Conservation (phyloP, 176 grass and related monocot species). For the Aegilops umbellulata region DNA sequence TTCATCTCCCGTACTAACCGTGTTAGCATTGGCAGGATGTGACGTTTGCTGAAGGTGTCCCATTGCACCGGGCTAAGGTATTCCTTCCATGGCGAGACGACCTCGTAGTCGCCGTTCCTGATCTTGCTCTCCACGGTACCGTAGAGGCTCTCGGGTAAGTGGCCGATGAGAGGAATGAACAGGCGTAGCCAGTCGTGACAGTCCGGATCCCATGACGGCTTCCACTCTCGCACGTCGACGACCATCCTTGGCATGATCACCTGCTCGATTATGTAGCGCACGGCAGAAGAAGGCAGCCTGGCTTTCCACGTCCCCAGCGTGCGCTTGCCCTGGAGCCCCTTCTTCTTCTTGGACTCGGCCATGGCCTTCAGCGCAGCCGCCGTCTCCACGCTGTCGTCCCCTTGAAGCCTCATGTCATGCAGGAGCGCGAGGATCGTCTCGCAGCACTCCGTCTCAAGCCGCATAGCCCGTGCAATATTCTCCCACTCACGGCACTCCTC, state of each 20-base stretch:
- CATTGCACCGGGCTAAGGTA: too few species aligned
- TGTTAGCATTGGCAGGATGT: too few species aligned
- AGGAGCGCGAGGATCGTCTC: background rate
- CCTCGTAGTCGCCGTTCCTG: background rate
- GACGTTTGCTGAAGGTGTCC: too few species aligned
- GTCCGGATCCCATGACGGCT: conserved; percentile 39
- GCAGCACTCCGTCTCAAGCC: background rate
- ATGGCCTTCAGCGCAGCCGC: background rate
- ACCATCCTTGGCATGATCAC: conserved; percentile 50
- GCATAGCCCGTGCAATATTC: background rate
- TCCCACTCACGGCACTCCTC: background rate
- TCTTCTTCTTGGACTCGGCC: background rate
- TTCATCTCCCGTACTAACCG: too few species aligned
- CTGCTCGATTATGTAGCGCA: conserved; percentile 49
- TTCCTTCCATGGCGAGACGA: too few species aligned
- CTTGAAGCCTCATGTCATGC: background rate
- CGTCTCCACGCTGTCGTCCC: background rate
- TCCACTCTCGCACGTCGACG: conserved; percentile 43
- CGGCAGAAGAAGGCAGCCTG: conserved; percentile 34
- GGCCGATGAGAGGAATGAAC: conserved; percentile 45
- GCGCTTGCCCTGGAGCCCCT: background rate
- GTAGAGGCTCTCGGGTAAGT: conserved; percentile 36
- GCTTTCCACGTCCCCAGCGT: conserved; percentile 17
- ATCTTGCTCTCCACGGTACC: conserved; percentile 21
- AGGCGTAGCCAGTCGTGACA: conserved; percentile 57